Base-by-base conservation (phyloP, 2,329 filamentous ascomycete species). In the Leptographium procerum region DNA sequence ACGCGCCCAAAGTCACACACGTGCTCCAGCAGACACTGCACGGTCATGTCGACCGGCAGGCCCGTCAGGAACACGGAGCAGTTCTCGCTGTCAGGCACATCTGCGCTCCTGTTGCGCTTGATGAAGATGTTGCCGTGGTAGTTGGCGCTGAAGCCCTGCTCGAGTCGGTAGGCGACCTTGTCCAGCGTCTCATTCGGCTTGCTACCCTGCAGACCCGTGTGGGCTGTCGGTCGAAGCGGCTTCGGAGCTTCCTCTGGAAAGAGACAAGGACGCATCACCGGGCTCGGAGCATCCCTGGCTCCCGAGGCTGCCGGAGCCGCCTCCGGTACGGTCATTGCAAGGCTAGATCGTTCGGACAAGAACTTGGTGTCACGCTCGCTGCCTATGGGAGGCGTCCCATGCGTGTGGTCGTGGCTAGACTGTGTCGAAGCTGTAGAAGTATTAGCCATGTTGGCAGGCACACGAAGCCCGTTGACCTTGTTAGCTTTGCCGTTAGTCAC, bases 1-100 rank as follows among this genome's bases (percentile, higher is more conserved):
- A 83, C 67, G 58, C 80, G 78, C 2, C 80, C 80, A 33, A 75
- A 68, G 60, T 70, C 64, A 13, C 72, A 71, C 50, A 83, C 73
- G 24, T 52, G 8, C 14, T 43, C 33, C 45, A 57, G 55, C 34
- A 56, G 29, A 8, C 16, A 4, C 1, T 29, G 43, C 7, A 56
- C 22, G 43, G 52, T 58, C 19, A 77, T 66, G 56, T 70, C 61
- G 0, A 74, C 69, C 0, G 79, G 77, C 0, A 83, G 71, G 55
- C 78, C 77, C 1, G 75, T 78, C 29, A 83, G 62, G 74, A 78
- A 83, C 1, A 83, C 68, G 0, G 77, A 72, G 34, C 78, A 80
- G 66, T 80, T 82, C 34, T 72, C 58, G 3, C 65, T 60, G 34
- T 72, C 66, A 0, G 72, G 67, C 36, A 77, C 73, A 36, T 68